A percentile compares a stretch with the other conserved stretches of the same genome.
phyloP scores from a whole-genome alignment of 805 yeast species.

The Saccharomycopsis javanensis region DNA sequence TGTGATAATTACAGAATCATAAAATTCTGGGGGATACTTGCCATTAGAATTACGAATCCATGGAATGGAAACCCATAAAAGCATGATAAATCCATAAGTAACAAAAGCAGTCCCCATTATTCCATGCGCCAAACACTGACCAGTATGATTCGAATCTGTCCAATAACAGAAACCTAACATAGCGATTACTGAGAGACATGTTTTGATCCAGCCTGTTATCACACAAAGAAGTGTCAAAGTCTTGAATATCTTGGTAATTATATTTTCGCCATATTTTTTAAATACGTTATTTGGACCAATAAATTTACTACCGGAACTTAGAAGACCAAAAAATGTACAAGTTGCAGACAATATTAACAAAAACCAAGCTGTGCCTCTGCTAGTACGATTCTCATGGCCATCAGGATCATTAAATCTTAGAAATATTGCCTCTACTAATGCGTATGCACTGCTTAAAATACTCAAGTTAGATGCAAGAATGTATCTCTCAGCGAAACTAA shows the following conservation, averaged over 20 bases:
- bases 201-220: constrained; percentile 67
- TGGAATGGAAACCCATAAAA: constrained; percentile 59
- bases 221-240: constrained; percentile 37
- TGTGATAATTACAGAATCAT: constrained; percentile 72
- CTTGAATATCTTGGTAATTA: constrained; percentile 31
- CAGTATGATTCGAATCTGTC: constrained; percentile 45
- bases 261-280: constrained; percentile 30
- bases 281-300: constrained; percentile 30
- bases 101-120: constrained; percentile 91
- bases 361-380: constrained; percentile 62
- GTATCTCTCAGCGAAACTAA: constrained; percentile 44
- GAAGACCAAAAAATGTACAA: constrained; percentile 44
- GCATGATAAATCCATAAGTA: constrained; percentile 63
- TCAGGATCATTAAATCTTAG: constrained; percentile 54
- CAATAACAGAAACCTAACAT: constrained; percentile 76
- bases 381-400: constrained; percentile 58
- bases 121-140: constrained; percentile 95
- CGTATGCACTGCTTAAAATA: constrained; percentile 37
- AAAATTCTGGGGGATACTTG: constrained; percentile 68
- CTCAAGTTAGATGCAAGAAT: constrained; percentile 40
- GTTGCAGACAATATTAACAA: constrained; percentile 37
- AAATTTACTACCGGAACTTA: constrained; percentile 43
- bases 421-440: constrained; percentile 45
- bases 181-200: constrained; percentile 74
- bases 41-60: constrained; percentile 52